Percentiles rank a stretch among this genome's conserved stretches.
phyloP scores from a whole-genome alignment of 345 rosid genomes.

The Eucalyptus pumila region DNA sequence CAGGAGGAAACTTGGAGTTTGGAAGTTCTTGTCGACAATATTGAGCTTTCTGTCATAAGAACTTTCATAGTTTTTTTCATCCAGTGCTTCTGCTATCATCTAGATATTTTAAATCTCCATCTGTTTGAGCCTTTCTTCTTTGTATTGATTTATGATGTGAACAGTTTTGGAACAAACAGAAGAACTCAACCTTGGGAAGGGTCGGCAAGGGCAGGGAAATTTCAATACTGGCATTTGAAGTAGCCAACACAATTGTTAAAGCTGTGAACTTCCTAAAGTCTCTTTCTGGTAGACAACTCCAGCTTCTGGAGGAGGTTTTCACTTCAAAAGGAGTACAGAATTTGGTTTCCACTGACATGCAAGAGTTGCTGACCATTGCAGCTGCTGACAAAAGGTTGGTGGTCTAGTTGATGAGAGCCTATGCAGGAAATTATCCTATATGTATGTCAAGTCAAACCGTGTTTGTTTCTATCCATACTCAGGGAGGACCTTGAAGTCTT shows the following conservation, averaged over 20 bases:
- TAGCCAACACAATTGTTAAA: constrained; percentile 83
- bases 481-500: constrained; percentile 85
- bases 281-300: constrained; percentile 51
- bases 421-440: not conserved
- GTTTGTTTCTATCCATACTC: not conserved
- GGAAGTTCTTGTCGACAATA: not conserved
- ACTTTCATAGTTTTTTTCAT: not conserved
- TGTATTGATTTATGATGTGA: not conserved
- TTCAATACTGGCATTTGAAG: constrained; percentile 73
- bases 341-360: constrained; percentile 55
- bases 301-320: constrained; percentile 48
- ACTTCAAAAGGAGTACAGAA: constrained; percentile 55
- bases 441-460: not conserved
- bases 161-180: constrained; percentile 20
- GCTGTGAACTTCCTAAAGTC: constrained; percentile 63
- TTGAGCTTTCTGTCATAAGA: not conserved
- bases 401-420: not conserved
- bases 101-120: not conserved
- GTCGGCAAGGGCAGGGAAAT: constrained; percentile 53
- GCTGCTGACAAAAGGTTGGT: constrained; percentile 85
- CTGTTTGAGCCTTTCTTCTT: not conserved
- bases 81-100: not conserved
- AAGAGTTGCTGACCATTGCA: constrained; percentile 59
- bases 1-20: not conserved
- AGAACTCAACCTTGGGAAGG: constrained; percentile 50